phyloP scores from a whole-genome alignment of 2,329 filamentous ascomycete genomes.

The Raffaelea albimanens region DNA sequence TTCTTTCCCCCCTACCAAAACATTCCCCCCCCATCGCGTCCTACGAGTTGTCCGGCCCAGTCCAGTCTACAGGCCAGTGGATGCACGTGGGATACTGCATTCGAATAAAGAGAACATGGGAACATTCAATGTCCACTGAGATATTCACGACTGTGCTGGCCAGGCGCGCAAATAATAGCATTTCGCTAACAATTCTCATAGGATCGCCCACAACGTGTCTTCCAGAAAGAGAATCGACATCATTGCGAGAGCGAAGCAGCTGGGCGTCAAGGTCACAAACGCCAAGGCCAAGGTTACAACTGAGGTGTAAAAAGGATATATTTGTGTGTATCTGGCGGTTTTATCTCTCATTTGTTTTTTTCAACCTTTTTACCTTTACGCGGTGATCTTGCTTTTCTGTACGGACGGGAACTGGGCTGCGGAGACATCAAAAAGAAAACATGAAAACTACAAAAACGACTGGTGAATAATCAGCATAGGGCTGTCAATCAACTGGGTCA shows the following conservation, averaged over 20 bases:
- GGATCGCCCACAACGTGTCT: conserved; percentile 96
- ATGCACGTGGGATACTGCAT: too few relatives aligned
- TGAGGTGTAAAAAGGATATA: conserved; percentile 75
- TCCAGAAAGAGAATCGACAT: conserved; percentile 99
- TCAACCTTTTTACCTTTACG: conserved; percentile 1
- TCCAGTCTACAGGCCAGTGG: too few relatives aligned
- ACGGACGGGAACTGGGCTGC: conserved; percentile 8
- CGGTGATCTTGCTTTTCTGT: conserved; percentile 9
- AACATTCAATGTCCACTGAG: too few relatives aligned
- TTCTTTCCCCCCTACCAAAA: conserved; percentile 16
- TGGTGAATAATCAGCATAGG: background rate
- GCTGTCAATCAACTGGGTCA: background rate
- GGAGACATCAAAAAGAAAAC: background rate
- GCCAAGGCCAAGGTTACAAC: conserved; percentile 97
- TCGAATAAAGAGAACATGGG: too few relatives aligned
- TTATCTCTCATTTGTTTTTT: too few relatives aligned
- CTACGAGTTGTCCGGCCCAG: too few relatives aligned
- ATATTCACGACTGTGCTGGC: too few relatives aligned
- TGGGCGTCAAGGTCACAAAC: conserved; percentile 99
- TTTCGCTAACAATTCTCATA: conserved; percentile 33
- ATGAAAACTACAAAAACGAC: background rate
- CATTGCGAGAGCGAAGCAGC: conserved; percentile 91
- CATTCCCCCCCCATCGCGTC: background rate
- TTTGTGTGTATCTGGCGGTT: background rate
- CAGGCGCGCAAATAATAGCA: too few relatives aligned